Base-by-base conservation (phyloP, 2,329 filamentous ascomycete species). In the Fusarium sp. region DNA sequence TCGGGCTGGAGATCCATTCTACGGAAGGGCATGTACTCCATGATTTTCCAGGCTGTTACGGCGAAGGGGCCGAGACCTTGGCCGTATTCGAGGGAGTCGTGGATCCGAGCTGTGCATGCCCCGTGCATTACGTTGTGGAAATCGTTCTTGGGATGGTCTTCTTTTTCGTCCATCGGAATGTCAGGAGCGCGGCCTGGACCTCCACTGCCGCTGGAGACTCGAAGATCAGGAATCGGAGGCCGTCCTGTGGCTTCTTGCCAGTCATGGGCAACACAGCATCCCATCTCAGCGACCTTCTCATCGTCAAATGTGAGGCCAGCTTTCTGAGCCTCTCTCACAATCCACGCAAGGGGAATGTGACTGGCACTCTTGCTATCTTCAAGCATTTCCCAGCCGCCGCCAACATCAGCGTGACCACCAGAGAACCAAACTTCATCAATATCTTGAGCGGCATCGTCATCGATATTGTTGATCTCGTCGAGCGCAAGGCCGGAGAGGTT, bases 381-480 rank as follows among this genome's bases (percentile, higher is more conserved):
- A 0, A 89, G 82, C 8, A 87, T 82, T 55, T 89, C 88, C 93
- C 92, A 95, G 1, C 93, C 93, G 15, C 93, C 93, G 3, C 93
- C 93, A 35, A 95, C 90, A 70, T 95, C 93, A 4, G 90, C 93
- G 71, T 97, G 93, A 16, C 91, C 91, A 14, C 93, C 93, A 0
- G 93, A 86, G 76, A 96, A 96, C 91, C 92, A 93, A 2, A 95
- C 88, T 76, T 96, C 93, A 66, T 93, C 88, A 53, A 95, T 92
- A 73, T 95, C 92, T 77, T 95, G 93, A 3, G 86, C 85, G 0
- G 80, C 82, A 28, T 87, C 84, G 14, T 86, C 83, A 1, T 83
- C 84, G 11, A 85, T 83, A 1, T 84, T 83, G n/a, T 79, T 71
- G 6, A 68, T 58, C 9, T 80, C 78, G 24, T 76, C 78, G 1